Base-by-base conservation (phyloP, 495 filamentous ascomycete genomes). In the Penicillium psychrofluorescens region DNA sequence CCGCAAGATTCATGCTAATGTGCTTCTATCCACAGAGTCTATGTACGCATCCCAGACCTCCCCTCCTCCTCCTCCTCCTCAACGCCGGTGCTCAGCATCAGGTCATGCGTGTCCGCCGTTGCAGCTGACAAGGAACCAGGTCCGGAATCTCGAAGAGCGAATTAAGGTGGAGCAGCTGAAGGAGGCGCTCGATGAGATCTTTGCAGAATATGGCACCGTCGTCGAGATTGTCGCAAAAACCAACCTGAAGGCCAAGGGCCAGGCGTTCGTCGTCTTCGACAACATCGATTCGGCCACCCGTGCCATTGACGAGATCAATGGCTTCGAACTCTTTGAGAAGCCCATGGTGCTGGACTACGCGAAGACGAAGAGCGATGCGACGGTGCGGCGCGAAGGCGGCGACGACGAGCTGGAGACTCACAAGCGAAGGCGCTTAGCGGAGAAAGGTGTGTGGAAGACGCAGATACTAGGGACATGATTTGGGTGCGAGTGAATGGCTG, bases 251-350 rank as follows among this genome's bases (percentile, higher is more conserved):
- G 85, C 88, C 44, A 95, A 94, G 64, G 92, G 92, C 36, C 92
- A 99, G 67, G 92, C 92, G 6, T 99, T 99, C 63, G 70, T 99
- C 44, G 90, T 99, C 41, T 97, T 89, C 64, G 90, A 95, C 51
- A 80, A 71, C 40, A 69, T 80, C 22, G 82, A 90, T 35, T 75
- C 84, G 0, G 92, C 90, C 7, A 71, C 77, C 45, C 74, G 80
- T 35, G 92, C 92, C 11, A 86, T 95, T 47, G 84, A 92, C 15
- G 88, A 95, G 46, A 72, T 95, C 51, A 86, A 97, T 55, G 90
- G 89, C 11, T 97, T 99, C 67, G 88, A 94, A 48, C 70, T 99
- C 11, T 95, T 95, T 53, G 89, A 86, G 16, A 95, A 95, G 69
- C 84, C 88, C 2, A 95, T 99, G 88, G 71, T 82, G 15, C 59